These are phyloP conservation scores for Triticum monococcum DNA, from an alignment of 176 grass and related monocot species.

Conservation along the genomic window DNA sequence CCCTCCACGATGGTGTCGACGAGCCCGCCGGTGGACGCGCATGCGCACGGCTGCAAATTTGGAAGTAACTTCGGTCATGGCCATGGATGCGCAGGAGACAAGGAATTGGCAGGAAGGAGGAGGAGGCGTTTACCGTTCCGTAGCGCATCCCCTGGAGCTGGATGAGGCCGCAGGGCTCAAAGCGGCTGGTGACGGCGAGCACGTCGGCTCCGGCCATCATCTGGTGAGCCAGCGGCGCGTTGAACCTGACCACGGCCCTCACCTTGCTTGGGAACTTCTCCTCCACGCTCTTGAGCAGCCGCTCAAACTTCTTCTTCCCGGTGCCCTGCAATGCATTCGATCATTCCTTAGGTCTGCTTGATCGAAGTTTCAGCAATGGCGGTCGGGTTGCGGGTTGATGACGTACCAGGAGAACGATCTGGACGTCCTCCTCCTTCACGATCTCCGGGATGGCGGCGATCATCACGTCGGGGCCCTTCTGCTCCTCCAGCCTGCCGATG, in stretches of 20 bases:
- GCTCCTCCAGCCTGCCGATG: slow-evolving; percentile 90
- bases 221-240: slow-evolving; percentile 70
- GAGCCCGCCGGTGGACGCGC: slow-evolving; percentile 80
- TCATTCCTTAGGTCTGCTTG: too few species aligned
- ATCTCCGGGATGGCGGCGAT: slow-evolving; percentile 68
- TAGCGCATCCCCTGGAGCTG: slow-evolving; percentile 96
- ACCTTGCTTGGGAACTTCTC: slow-evolving; percentile 66
- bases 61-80: not conserved
- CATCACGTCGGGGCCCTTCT: slow-evolving; percentile 95
- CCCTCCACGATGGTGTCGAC: slow-evolving; percentile 88
- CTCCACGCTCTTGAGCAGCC: slow-evolving; percentile 48
- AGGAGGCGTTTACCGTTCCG: slow-evolving; percentile 48
- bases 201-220: slow-evolving; percentile 95
- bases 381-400: too few species aligned
- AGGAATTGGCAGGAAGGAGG: not conserved
- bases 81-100: not conserved
- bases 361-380: not conserved
- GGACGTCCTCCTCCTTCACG: slow-evolving; percentile 62
- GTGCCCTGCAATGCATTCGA: slow-evolving; percentile 51
- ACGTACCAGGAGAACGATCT: slow-evolving; percentile 81
- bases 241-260: slow-evolving; percentile 85
- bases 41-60: slow-evolving; percentile 49
- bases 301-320: slow-evolving; percentile 93
- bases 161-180: slow-evolving; percentile 96
- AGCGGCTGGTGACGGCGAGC: slow-evolving; percentile 70